Evolutionary conservation across 306 rosid species (phyloP), one percentile per base, ranked within the genome.

Genomic region (Cajanus cajan): DNA sequence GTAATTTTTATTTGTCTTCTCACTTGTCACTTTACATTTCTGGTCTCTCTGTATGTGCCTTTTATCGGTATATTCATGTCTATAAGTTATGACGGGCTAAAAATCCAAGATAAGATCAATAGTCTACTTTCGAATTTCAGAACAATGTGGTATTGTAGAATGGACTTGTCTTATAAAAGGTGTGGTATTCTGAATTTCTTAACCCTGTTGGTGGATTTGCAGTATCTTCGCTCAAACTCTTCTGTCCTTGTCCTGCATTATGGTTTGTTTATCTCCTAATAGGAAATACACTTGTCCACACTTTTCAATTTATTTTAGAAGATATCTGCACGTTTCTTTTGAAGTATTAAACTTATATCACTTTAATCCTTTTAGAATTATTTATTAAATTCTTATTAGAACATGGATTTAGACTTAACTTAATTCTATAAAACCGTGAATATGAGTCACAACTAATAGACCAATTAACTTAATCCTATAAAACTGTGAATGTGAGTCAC

Each of bases 101-200:
- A 82, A 74, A 76, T 82, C 62, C 68, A 82, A 81, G 89, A 80
- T 81, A 81, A 68, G 82, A 83, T 63, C 68, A 83, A 72, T 62
- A 84, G 74, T 50, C 73, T 50, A 64, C 80, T 85, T 85, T 85
- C 77, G 31, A 71, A 82, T 77, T 80, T 78, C 21, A 61, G 74
- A 80, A 74, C 80, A 76, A 77, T 73, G 70, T 67, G 76, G 63
- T 73, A 65, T 33, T 83, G 67, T 73, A 74, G 85, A 85, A 82
- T 85, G 80, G 84, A 87, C 87, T 40, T 73, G 88, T 85, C 88
- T 80, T 79, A 34, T 55, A 82, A 82, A 87, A 87, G 88, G 72
- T 85, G 87, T 87, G 90, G 85, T 80, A 62, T 75, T 82, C 74
- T 73, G 19, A 79, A 73, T 80, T 79, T 82, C 79, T 9, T 72